Base-by-base conservation (phyloP, 2,329 filamentous ascomycete species). In the Nannizziopsis arthrosporioides region DNA sequence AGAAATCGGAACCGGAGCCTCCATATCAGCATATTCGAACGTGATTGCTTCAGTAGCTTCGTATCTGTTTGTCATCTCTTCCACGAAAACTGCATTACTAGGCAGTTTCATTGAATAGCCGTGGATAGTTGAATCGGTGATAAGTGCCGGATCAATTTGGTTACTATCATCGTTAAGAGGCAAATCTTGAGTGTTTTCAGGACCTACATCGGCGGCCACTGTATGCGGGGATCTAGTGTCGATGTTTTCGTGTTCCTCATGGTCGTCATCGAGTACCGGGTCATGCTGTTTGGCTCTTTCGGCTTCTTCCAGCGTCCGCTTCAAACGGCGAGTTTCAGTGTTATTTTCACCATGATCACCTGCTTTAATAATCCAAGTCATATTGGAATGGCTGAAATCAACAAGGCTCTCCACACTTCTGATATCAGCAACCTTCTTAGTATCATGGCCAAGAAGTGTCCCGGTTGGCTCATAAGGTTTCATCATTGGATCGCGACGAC, bases 341-440 rank as follows among this genome's bases (percentile, higher is more conserved):
- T 43, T 34, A 18, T 53, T 42, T 30, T 53, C 46, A n/a, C 51
- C 63, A 51, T 76, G 69, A 49, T 72, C 69, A n/a, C 68, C 70
- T 22, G 68, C 71, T 48, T 79, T 79, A 45, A 77, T 76, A 42
- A 96, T 69, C 87, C 88, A 95, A 37, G 76, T 77, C 19, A 94
- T 71, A 62, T 98, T 98, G 46, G 93, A 90, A 36, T 85, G 74
- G 19, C 85, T 81, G 64, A 95, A 95, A 61, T 96, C 88, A 7
- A 96, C 87, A 17, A 96, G 74, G 18, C 81, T 82, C 63, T 96
- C 90, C 5, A 94, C 80, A 59, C 89, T 95, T 51, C 92, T 81
- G 44, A 85, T 83, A 65, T 98, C 92, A 1, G 92, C 90, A 42
- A 96, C 81, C 31, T 84, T 83, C 47, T 81, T 84, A 0, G 92